Base-by-base conservation (phyloP, 495 filamentous ascomycete genomes). In the Amniculicola lignicola region DNA sequence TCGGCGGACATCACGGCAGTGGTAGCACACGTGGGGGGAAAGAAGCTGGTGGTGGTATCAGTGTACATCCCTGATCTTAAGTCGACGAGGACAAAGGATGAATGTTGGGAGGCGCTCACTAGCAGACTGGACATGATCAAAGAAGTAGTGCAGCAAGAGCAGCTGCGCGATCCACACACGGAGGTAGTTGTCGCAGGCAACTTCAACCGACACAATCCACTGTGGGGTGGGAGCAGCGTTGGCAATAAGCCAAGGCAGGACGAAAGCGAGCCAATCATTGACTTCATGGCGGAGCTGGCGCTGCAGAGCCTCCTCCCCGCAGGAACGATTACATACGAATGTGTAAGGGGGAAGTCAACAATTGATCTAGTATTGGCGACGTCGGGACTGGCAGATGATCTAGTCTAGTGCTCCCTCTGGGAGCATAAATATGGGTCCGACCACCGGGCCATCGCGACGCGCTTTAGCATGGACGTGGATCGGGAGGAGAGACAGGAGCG, bases 181-280 rank as follows among this genome's bases (percentile, higher is more conserved):
- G 58, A 66, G 29, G 54, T 64, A 22, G 38, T 66, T 23, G 49
- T 72, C 52, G 40, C 63, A 45, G 66, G 68, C 37, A 66, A 73
- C 62, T 71, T 71, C 42, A 72, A 71, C 54, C 64, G 61, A 37
- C 60, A 69, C 57, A 62, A 74, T 63, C 62, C 66, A 51, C 61
- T 73, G 10, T 74, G 57, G 69, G 71, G 69, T 63, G 70, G 67
- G 63, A 69, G 70, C 45, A 48, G 64, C 12, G 58, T 73, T 31
- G 58, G 59, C n/a, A 46, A 37, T 33, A 19, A 40, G 23, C 42
- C 21, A 18, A 57, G 52, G 25, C 63, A 72, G 33, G 69, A 68
- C 19, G 65, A 74, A 57, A 70, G 66, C 31, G 68, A 66, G 44
- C 59, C 52, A 36, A 69, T 72, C 38, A 69, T 74, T 33, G 57